A percentile compares a stretch with the other conserved stretches of the same genome.
Evolutionary conservation across 768 basidiomycete species (phyloP).

Genomic region (Dioszegia hungarica): DNA sequence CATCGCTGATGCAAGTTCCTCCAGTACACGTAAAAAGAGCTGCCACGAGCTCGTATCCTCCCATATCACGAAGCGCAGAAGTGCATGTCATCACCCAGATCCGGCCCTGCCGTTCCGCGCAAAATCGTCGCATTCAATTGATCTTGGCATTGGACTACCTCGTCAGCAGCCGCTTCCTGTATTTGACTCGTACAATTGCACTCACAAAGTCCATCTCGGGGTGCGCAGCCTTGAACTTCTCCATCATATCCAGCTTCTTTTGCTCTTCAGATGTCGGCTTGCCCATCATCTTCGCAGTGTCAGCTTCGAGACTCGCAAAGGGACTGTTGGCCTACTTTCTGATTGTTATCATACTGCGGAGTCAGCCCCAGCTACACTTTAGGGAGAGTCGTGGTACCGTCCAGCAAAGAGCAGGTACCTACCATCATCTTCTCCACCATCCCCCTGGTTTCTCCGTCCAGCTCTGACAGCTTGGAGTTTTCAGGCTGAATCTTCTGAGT

Average conservation of each 20-base stretch:
- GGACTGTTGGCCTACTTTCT: slow-evolving; percentile 41
- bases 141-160: slow-evolving; percentile 17
- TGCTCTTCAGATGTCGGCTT: slow-evolving; percentile 91
- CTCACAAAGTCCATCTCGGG: slow-evolving; percentile 80
- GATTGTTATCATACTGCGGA: slow-evolving; percentile 51
- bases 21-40: too few relatives aligned
- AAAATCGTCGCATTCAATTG: not conserved
- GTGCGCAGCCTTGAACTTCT: slow-evolving; percentile 82
- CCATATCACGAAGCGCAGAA: too few relatives aligned
- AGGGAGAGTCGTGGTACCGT: too few relatives aligned
- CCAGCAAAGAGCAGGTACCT: too few relatives aligned
- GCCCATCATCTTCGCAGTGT: slow-evolving; percentile 62
- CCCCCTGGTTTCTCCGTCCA: slow-evolving; percentile 93
- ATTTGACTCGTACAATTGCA: too few relatives aligned
- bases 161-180: not conserved
- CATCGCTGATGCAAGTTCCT: too few relatives aligned
- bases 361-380: not conserved
- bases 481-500: slow-evolving; percentile 91
- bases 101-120: too few relatives aligned
- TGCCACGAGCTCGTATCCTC: too few relatives aligned
- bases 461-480: slow-evolving; percentile 91
- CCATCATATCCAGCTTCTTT: slow-evolving; percentile 86
- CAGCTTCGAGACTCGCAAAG: not conserved
- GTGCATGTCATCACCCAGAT: too few relatives aligned
- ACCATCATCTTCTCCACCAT: slow-evolving; percentile 99